Conservation (phyloP, 129 eudicot species). For the Ambrosia trifida region DNA sequence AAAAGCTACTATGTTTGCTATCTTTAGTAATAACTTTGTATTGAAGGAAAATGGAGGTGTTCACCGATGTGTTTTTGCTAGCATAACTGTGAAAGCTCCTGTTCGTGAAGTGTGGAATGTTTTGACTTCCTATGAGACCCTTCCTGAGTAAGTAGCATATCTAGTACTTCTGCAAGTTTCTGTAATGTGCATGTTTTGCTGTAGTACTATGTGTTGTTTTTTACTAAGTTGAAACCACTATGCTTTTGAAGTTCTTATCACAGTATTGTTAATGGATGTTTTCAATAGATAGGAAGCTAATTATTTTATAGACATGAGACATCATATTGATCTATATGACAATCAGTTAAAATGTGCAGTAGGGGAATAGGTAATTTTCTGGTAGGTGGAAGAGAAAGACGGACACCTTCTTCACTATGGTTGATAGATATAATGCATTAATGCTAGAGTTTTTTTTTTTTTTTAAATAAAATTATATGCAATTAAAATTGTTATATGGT, state of each 20-base stretch:
- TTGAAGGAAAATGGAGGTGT: conserved; percentile 97
- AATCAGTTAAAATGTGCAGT: conserved; percentile 10
- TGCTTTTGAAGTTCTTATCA: not conserved
- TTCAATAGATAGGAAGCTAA: conserved; percentile 6
- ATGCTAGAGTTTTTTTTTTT: conserved; percentile 21
- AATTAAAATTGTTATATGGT: conserved; percentile 4
- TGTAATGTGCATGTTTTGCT: not conserved
- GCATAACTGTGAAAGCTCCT: conserved; percentile 96
- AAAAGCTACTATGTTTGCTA: conserved; percentile 14
- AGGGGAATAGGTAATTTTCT: conserved; percentile 6
- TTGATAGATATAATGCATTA: conserved; percentile 23
- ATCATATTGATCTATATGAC: conserved; percentile 17
- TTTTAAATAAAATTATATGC: conserved; percentile 6
- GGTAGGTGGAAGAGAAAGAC: conserved; percentile 18
- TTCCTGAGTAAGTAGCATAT: conserved; percentile 78
- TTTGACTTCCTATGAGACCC: conserved; percentile 92
- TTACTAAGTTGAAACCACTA: conserved; percentile 9
- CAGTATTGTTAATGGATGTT: conserved; percentile 8
- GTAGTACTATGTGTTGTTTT: conserved; percentile 26
- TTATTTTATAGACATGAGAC: not conserved
- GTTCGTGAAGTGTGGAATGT: conserved; percentile 95
- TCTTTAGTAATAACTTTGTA: conserved; percentile 30
- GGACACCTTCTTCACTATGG: not conserved
- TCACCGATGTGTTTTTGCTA: conserved; percentile 93
- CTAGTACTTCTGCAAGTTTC: conserved; percentile 12